Evolutionary conservation across 2,329 filamentous ascomycete genomes (phyloP).

Genomic region (Ophiostoma perfectum): DNA sequence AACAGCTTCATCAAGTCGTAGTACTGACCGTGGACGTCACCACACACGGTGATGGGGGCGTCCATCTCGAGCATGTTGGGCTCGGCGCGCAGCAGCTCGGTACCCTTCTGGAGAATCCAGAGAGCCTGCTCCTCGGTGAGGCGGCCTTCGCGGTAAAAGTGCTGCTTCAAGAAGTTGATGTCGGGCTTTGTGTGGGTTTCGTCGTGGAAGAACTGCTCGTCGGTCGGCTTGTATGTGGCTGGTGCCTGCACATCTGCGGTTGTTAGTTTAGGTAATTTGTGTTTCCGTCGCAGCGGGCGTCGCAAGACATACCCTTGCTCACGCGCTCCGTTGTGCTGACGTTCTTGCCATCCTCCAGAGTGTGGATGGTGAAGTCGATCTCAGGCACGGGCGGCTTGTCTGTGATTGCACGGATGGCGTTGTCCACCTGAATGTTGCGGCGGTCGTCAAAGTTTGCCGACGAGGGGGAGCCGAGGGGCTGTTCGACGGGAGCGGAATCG

Average conservation of each 20-base stretch:
- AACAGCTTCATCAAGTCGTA: slow-evolving; percentile 99
- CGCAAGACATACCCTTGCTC: slow-evolving; percentile 72
- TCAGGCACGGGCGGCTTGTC: slow-evolving; percentile 94
- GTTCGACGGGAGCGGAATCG: slow-evolving; percentile 38
- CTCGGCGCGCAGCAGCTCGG: slow-evolving; percentile 80
- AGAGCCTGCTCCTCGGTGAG: slow-evolving; percentile 95
- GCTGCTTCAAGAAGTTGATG: slow-evolving; percentile 91
- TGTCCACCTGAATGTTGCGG: slow-evolving; percentile 66
- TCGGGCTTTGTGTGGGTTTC: slow-evolving; percentile 83
- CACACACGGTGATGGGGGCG: slow-evolving; percentile 96
- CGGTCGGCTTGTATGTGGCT: slow-evolving; percentile 83
- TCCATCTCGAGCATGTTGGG: slow-evolving; percentile 99
- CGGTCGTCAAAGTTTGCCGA: slow-evolving; percentile 35
- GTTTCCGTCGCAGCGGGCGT: background rate
- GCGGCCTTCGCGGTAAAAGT: slow-evolving; percentile 95
- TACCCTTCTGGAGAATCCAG: slow-evolving; percentile 86
- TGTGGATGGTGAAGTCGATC: slow-evolving; percentile 97
- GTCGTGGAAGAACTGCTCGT: slow-evolving; percentile 91
- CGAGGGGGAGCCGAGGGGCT: slow-evolving; percentile 29
- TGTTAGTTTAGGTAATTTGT: background rate
- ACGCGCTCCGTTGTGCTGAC: slow-evolving; percentile 94
- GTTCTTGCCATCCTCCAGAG: slow-evolving; percentile 94
- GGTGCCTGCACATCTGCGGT: slow-evolving; percentile 94
- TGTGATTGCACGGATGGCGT: slow-evolving; percentile 83
- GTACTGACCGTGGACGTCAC: slow-evolving; percentile 97